Base-by-base conservation (phyloP, 2,329 filamentous ascomycete genomes). In the Venturia aucupariae region DNA sequence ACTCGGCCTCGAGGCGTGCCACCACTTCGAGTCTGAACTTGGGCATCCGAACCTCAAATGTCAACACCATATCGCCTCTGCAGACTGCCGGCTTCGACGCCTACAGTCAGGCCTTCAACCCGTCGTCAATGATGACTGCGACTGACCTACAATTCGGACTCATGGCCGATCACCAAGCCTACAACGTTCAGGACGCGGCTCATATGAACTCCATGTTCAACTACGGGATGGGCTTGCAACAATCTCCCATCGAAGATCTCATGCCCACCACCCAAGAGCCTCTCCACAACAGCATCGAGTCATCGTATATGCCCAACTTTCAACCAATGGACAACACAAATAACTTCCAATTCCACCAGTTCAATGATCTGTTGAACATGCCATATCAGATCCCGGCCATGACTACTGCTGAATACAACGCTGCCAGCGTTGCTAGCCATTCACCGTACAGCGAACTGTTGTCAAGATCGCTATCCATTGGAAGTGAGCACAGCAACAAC, bases 401-500 rank as follows among this genome's bases (percentile, higher is more conserved):
- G 66, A 68, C 59, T 66, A 70, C 70, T 63, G 67, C 69, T 48
- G 66, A 68, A 65, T 67, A 71, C 17, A 38, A 72, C 55, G 70
- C 69, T 6, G 72, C 75, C 22, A 79, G 76, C 67, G 71, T 80
- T 11, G 74, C 76, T 13, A 78, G 75, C 73, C 87, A 85, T 71
- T 92, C 90, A 44, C 90, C 90, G 0, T 90, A 87, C 1, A 87
- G 89, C 70, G 90, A 88, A 38, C 92, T 90, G 74, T 79, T 96
- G 75, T 90, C 96, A 41, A 79, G 93, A 61, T 97, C 93, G 7
- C 80, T 96, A 54, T 91, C 91, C n/a, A 84, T 92, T 70, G n/a
- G 22, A n/a, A 90, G 89, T 71, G 92, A 95, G 70, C 90, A 92
- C 70, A 32, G 64, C n/a, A 90, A 95, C 70, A 90, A 92, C 70